Evolutionary conservation across 2,329 filamentous ascomycete species (phyloP).

Genomic region (Aspergillus eucalypticola): DNA sequence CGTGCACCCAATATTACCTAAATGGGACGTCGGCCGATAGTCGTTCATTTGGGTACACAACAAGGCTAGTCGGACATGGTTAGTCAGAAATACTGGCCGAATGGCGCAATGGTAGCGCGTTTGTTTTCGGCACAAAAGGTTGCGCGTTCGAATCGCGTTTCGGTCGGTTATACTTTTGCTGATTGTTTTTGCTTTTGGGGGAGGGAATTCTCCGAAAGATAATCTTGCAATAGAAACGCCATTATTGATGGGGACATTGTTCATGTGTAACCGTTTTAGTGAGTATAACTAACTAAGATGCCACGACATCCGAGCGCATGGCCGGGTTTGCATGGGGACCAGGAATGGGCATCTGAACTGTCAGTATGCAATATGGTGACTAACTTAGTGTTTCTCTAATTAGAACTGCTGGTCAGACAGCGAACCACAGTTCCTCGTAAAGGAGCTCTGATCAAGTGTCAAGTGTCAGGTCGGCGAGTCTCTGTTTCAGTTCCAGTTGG

Average conservation of each 20-base stretch:
- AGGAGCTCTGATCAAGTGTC: neutral
- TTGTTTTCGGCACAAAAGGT: slow-evolving; percentile 18
- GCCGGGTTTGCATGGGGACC: too few relatives aligned
- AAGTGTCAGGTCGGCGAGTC: neutral
- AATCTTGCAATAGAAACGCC: neutral
- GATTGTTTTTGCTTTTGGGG: neutral
- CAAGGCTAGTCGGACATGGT: too few relatives aligned
- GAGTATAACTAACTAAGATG: neutral
- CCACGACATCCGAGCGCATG: too few relatives aligned
- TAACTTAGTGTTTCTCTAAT: too few relatives aligned
- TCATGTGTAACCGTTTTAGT: neutral
- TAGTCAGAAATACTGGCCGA: slow-evolving; percentile 4
- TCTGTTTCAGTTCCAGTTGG: neutral
- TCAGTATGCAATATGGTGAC: too few relatives aligned
- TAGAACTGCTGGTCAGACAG: too few relatives aligned
- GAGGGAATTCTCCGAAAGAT: neutral
- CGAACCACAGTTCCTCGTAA: neutral
- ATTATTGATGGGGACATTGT: neutral
- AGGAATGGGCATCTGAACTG: too few relatives aligned
- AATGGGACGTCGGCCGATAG: neutral
- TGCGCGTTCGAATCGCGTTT: slow-evolving; percentile 13
- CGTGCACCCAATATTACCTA: neutral
- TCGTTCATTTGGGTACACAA: neutral
- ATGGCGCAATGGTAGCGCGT: slow-evolving; percentile 19
- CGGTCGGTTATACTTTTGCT: slow-evolving; percentile 11